These are phyloP conservation scores for Actinidia polygama DNA, from an alignment of 179 eudicot genomes.

Conservation along the genomic window DNA sequence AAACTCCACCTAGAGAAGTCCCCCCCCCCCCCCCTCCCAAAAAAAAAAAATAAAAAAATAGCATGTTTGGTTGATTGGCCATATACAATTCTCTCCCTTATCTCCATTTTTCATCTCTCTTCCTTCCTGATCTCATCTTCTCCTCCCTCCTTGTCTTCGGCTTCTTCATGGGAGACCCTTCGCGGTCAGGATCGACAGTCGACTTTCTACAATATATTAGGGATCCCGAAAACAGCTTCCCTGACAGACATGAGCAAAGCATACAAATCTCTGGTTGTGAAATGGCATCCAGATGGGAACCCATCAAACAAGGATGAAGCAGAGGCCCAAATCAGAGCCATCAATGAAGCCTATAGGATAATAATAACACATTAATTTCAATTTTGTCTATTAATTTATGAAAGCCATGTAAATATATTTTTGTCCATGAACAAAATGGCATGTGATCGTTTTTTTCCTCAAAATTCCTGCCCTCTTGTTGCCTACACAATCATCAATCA, in stretches of 20 bases:
- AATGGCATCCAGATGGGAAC: constrained; percentile 64
- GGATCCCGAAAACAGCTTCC: constrained; percentile 45
- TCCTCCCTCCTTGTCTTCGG: not conserved
- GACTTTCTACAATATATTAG: constrained; percentile 32
- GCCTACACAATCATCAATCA: too few species aligned
- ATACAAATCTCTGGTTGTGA: constrained; percentile 57
- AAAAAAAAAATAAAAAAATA: too few species aligned
- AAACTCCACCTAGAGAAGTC: too few species aligned
- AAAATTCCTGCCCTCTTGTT: too few species aligned
- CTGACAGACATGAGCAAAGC: constrained; percentile 58
- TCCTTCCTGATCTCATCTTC: constrained; percentile 6
- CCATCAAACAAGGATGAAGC: constrained; percentile 41
- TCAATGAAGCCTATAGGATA: constrained; percentile 58
- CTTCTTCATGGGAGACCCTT: constrained; percentile 42
- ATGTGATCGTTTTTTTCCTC: too few species aligned
- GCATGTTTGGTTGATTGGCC: constrained; percentile 28
- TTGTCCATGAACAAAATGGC: too few species aligned
- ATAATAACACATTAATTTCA: too few species aligned
- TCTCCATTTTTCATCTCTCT: not conserved
- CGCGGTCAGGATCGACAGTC: constrained; percentile 12
- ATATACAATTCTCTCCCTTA: constrained; percentile 1
- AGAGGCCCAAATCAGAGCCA: constrained; percentile 37
- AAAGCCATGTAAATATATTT: too few species aligned
- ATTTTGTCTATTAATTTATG: too few species aligned
- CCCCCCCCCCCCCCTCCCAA: too few species aligned